Evolutionary conservation across 495 filamentous ascomycete genomes (phyloP).

Genomic region (Xanthoparmelia taractica): DNA sequence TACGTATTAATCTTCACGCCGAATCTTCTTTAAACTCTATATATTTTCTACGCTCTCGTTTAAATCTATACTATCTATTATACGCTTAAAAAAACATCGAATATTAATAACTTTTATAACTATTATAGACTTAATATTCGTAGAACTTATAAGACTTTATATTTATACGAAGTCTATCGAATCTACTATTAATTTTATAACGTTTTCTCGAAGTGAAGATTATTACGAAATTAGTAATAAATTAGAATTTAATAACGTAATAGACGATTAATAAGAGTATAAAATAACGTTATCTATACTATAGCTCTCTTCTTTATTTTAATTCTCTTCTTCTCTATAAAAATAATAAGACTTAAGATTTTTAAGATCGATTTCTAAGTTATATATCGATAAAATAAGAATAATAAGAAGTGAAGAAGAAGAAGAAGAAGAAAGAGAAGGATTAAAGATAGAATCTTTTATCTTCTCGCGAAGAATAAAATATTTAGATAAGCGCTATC

Average conservation of each 20-base stretch:
- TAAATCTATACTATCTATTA: too few relatives aligned
- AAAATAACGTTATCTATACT: neutral
- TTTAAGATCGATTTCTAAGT: too few relatives aligned
- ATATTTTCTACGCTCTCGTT: too few relatives aligned
- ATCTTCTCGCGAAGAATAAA: slow-evolving; percentile 2
- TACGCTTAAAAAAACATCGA: too few relatives aligned
- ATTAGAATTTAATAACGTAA: neutral
- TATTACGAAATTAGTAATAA: too few relatives aligned
- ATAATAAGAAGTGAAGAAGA: neutral
- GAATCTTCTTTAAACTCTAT: too few relatives aligned
- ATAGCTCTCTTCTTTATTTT: neutral
- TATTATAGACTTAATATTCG: too few relatives aligned
- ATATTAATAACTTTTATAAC: too few relatives aligned
- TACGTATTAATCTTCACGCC: too few relatives aligned
- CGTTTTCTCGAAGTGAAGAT: neutral
- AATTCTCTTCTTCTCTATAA: neutral
- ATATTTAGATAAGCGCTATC: slow-evolving; percentile 12
- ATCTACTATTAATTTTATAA: neutral
- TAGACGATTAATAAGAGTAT: neutral
- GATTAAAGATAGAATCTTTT: slow-evolving; percentile 8
- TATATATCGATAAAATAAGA: slow-evolving; percentile 5
- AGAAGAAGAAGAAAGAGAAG: too few relatives aligned
- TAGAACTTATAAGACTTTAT: too few relatives aligned
- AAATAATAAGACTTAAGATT: neutral
- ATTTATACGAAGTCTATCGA: neutral